Conservation (phyloP, 345 rosid species). For the Turnera subulata region DNA sequence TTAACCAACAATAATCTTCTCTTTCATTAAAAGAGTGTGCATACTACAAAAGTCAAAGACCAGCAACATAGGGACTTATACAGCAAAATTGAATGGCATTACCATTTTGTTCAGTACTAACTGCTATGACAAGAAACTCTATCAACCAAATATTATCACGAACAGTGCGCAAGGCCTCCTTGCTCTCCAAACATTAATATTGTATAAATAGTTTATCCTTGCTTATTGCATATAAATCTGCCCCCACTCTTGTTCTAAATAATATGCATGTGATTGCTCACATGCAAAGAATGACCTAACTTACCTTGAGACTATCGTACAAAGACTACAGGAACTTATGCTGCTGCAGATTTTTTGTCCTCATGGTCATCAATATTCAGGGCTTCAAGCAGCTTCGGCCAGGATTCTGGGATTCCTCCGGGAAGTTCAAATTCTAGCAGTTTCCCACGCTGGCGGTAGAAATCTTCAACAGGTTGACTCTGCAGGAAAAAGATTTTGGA, state of each 20-base stretch:
- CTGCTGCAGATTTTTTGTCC: slow-evolving; percentile 59
- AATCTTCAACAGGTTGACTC: slow-evolving; percentile 94
- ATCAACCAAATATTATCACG: slow-evolving; percentile 6
- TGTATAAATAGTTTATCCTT: slow-evolving; percentile 1
- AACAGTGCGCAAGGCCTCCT: slow-evolving; percentile 10
- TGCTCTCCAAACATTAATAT: slow-evolving; percentile 13
- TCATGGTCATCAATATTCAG: slow-evolving; percentile 64
- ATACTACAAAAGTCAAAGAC: neutral
- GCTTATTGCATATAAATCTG: slow-evolving; percentile 15
- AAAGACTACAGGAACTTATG: slow-evolving; percentile 28
- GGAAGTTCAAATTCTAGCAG: slow-evolving; percentile 87
- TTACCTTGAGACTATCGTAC: slow-evolving; percentile 25
- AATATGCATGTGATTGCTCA: slow-evolving; percentile 30
- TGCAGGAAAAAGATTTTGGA: slow-evolving; percentile 33
- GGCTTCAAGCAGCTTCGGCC: slow-evolving; percentile 91
- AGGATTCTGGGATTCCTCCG: slow-evolving; percentile 95
- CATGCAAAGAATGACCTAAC: slow-evolving; percentile 59
- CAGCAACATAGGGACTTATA: neutral
- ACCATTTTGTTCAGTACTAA: neutral
- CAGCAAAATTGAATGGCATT: slow-evolving; percentile 21
- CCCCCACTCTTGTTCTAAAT: slow-evolving; percentile 9
- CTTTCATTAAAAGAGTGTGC: too few species aligned
- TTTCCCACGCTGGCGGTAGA: slow-evolving; percentile 70
- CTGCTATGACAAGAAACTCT: slow-evolving; percentile 5
- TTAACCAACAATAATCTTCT: too few species aligned